Conservation (phyloP, 305 asterid genomes). For the Fraxinus platypoda region DNA sequence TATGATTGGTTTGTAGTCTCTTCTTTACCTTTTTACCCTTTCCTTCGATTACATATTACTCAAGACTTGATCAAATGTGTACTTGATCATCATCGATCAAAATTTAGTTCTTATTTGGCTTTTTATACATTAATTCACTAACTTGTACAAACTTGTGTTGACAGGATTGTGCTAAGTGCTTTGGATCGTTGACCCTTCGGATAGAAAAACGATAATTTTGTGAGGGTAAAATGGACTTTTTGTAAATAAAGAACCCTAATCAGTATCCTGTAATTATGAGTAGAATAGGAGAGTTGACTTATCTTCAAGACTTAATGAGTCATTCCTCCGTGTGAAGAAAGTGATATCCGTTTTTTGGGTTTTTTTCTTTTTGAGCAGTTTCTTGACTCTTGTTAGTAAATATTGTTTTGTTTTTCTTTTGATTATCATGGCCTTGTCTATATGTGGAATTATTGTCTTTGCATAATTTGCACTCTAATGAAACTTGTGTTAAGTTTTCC, state of each 20-base stretch:
- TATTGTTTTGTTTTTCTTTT: neutral
- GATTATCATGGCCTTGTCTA: neutral
- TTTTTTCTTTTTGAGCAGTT: neutral
- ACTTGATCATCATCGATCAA: too few relatives aligned
- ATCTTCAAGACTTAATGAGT: neutral
- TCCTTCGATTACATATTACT: neutral
- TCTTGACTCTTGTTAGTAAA: neutral
- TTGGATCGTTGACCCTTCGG: constrained; percentile 48
- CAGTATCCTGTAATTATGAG: neutral
- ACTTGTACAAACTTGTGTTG: neutral
- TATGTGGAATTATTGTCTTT: neutral
- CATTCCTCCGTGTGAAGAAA: constrained; percentile 22
- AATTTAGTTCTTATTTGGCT: too few relatives aligned
- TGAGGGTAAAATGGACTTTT: too few relatives aligned
- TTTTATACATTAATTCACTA: neutral
- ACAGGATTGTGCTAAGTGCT: constrained; percentile 59
- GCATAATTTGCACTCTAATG: neutral
- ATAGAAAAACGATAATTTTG: constrained; percentile 23
- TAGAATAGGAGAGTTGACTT: constrained; percentile 1
- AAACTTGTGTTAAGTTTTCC: neutral
- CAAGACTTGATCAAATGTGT: neutral
- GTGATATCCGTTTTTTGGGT: neutral
- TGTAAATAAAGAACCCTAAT: constrained; percentile 18
- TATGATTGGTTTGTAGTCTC: constrained; percentile 48
- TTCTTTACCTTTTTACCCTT: neutral